These are phyloP conservation scores for Yamadazyma diospyri DNA, from an alignment of 1,139 yeast species.

Conservation along the genomic window DNA sequence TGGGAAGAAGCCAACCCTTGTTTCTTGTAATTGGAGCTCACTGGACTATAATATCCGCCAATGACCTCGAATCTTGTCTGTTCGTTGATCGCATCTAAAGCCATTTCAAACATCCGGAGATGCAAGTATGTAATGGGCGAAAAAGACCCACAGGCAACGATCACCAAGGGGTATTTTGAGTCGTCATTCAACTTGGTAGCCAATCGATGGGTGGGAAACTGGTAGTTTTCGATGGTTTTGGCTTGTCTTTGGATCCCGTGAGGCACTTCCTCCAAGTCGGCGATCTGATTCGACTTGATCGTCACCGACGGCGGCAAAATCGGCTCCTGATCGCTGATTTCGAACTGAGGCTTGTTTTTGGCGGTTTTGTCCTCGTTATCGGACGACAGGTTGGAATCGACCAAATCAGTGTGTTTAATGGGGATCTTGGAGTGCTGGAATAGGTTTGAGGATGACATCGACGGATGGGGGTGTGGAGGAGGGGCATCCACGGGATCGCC, in stretches of 20 bases:
- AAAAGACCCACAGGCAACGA: slow-evolving; percentile 97
- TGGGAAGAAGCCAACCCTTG: slow-evolving; percentile 86
- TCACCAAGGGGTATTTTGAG: slow-evolving; percentile 80
- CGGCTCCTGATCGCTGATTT: slow-evolving; percentile 1
- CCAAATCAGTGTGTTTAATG: slow-evolving; percentile 39
- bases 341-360: slow-evolving; percentile 2
- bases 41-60: slow-evolving; percentile 98
- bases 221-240: slow-evolving; percentile 57
- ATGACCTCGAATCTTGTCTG: slow-evolving; percentile 91
- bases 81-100: slow-evolving; percentile 89
- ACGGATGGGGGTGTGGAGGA: slow-evolving; percentile 46
- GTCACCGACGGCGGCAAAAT: slow-evolving; percentile 44
- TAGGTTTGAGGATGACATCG: slow-evolving; percentile 8
- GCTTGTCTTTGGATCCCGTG: slow-evolving; percentile 91
- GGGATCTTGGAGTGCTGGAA: slow-evolving; percentile 38
- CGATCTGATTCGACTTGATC: slow-evolving; percentile 68
- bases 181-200: slow-evolving; percentile 70
- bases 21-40: slow-evolving; percentile 87
- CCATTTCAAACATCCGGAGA: slow-evolving; percentile 97
- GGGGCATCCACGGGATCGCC: slow-evolving; percentile 74
- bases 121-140: slow-evolving; percentile 94
- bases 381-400: slow-evolving; percentile 26
- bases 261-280: slow-evolving; percentile 95
- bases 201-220: slow-evolving; percentile 83
- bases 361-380: slow-evolving; percentile 20